Conservation (phyloP, 352 stramenopile genomes). For the Elongisporangium undulatum region DNA sequence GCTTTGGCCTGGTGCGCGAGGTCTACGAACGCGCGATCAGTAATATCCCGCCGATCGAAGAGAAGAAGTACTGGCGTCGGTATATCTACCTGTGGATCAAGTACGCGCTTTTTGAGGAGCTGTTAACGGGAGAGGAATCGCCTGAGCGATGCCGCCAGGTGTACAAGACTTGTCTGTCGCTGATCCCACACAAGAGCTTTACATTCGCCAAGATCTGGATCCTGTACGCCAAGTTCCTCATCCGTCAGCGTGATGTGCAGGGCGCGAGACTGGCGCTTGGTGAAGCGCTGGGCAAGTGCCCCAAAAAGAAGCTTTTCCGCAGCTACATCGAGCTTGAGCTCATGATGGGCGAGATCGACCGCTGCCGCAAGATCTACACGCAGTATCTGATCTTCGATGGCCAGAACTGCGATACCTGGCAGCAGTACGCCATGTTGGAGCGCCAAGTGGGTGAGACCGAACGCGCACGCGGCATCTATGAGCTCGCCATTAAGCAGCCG, state of each 20-base stretch:
- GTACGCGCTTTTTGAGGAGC: conserved; percentile 97
- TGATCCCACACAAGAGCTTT: conserved; percentile 96
- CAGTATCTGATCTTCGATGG: conserved; percentile 80
- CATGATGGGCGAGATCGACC: conserved; percentile 97
- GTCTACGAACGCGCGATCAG: conserved; percentile 95
- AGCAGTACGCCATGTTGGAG: conserved; percentile 96
- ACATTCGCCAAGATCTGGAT: conserved; percentile 99
- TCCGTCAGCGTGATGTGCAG: conserved; percentile 92
- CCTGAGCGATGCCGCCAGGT: conserved; percentile 87
- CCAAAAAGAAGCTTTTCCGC: conserved; percentile 90
- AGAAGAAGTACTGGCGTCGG: conserved; percentile 97
- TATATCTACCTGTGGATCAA: conserved; percentile 99
- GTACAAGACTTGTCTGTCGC: conserved; percentile 91
- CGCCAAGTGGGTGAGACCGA: conserved; percentile 93
- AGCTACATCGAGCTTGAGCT: conserved; percentile 96
- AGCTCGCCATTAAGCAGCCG: conserved; percentile 94
- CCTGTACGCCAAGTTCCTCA: conserved; percentile 95
- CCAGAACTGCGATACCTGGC: conserved; percentile 94
- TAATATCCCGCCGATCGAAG: conserved; percentile 90
- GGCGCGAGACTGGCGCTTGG: conserved; percentile 91
- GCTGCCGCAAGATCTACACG: conserved; percentile 89
- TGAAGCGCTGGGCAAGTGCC: conserved; percentile 92
- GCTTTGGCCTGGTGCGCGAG: conserved; percentile 81
- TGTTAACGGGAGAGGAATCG: conserved; percentile 75
- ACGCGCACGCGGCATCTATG: conserved; percentile 93